Conservation (phyloP, 108 stramenopile genomes). For the Seminavis robusta region DNA sequence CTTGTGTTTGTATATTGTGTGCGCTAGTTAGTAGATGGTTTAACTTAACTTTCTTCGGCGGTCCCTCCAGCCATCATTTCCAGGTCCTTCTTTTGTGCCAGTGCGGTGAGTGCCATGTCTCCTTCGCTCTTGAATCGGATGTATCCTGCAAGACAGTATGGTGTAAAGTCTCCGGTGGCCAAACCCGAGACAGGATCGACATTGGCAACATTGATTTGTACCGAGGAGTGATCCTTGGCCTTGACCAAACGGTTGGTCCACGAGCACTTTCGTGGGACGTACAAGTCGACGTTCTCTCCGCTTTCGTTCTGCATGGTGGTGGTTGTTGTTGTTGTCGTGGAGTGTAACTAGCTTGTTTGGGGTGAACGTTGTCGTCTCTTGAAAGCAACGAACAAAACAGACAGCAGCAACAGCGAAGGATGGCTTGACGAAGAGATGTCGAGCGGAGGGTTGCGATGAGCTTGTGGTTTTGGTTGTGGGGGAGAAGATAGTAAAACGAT, state of each 20-base stretch:
- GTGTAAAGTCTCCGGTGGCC: slow-evolving; percentile 80
- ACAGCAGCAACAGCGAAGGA: too few species aligned
- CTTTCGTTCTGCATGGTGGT: slow-evolving; percentile 93
- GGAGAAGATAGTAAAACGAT: too few species aligned
- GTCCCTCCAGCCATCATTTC: slow-evolving; percentile 11
- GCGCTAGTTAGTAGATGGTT: too few species aligned
- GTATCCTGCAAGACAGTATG: slow-evolving; percentile 87
- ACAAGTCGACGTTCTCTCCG: slow-evolving; percentile 96
- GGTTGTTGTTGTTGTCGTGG: too few species aligned
- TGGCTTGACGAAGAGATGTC: too few species aligned
- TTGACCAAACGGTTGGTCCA: slow-evolving; percentile 93
- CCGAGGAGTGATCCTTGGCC: slow-evolving; percentile 93
- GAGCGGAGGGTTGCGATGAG: too few species aligned
- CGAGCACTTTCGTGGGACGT: slow-evolving; percentile 98
- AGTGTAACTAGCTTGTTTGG: too few species aligned
- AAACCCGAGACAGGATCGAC: slow-evolving; percentile 92
- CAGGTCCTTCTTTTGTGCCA: slow-evolving; percentile 76
- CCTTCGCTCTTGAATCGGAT: slow-evolving; percentile 89
- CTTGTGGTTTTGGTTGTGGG: too few species aligned
- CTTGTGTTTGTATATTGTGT: too few species aligned
- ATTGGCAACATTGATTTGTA: slow-evolving; percentile 97
- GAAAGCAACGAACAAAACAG: too few species aligned
- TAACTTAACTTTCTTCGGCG: not conserved
- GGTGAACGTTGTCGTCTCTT: too few species aligned
- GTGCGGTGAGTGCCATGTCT: slow-evolving; percentile 85